Percentiles rank a stretch among this genome's conserved stretches.
Evolutionary conservation across 1,139 yeast species (phyloP).

Genomic region (Debaryomyces singareniensis): DNA sequence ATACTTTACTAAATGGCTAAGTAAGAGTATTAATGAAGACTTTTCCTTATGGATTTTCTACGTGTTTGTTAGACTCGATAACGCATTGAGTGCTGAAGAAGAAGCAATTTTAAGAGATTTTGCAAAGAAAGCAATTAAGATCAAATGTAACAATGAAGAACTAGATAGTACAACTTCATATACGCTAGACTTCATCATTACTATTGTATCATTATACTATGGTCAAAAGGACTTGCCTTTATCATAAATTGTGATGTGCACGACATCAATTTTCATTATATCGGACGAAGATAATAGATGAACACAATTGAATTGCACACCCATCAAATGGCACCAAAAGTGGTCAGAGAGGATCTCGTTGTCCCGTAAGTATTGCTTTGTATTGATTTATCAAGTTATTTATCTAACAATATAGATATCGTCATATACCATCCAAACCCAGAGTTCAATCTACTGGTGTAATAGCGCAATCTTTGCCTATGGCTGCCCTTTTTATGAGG

Average conservation of each 20-base stretch:
- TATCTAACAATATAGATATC: slow-evolving; percentile 26
- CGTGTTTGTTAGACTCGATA: slow-evolving; percentile 29
- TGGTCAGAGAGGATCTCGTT: slow-evolving; percentile 30
- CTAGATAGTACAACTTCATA: slow-evolving; percentile 12
- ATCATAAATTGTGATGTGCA: no score
- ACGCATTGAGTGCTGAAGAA: slow-evolving; percentile 27
- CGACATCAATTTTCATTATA: no score
- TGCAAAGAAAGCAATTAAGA: slow-evolving; percentile 31
- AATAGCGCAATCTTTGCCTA: slow-evolving; percentile 56
- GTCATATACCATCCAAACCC: slow-evolving; percentile 45
- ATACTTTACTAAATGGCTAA: slow-evolving; percentile 35
- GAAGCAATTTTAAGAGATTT: slow-evolving; percentile 30
- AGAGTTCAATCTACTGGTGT: slow-evolving; percentile 39
- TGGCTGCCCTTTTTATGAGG: slow-evolving; percentile 59
- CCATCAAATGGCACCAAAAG: slow-evolving; percentile 21
- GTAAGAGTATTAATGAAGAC: slow-evolving; percentile 20
- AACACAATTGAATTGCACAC: no score
- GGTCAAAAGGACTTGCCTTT: slow-evolving; percentile 37
- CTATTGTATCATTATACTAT: slow-evolving; percentile 28
- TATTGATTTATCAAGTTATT: not conserved
- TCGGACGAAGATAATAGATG: no score
- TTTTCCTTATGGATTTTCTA: slow-evolving; percentile 35
- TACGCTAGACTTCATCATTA: slow-evolving; percentile 27
- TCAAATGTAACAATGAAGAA: slow-evolving; percentile 4
- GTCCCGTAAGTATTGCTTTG: slow-evolving; percentile 24